Evolutionary conservation across 495 filamentous ascomycete species (phyloP), one percentile per base, ranked within the genome.

Genomic region (Xylaria curta): DNA sequence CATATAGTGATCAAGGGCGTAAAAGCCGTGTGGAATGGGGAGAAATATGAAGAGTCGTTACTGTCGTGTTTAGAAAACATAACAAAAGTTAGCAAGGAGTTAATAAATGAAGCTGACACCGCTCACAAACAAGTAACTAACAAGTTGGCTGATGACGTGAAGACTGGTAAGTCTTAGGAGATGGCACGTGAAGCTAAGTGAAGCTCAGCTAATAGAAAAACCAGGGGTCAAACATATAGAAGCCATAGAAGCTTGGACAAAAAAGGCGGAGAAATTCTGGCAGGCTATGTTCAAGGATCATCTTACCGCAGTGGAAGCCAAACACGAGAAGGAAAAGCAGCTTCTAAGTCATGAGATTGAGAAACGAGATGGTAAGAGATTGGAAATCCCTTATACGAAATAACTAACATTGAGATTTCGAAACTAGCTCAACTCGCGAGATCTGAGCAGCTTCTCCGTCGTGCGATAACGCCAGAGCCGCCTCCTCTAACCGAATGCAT

Each of bases 251-350:
- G 21, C 10, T 13, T 10, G 21, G 38, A 12, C 46, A 10, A 38
- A n/a, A 7, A n/a, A 8, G 3, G n/a, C 60, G 10, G 38, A 44
- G 40, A 19, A 63, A 28, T 12, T 21, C 15, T 63, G 46, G 21
- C 21, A 46, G 0, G n/a, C 19, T 21, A 46, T 63, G 21, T 63
- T 63, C 12, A 63, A 63, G n/a, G 60, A 63, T 17, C 60, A 63
- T 38, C n/a, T 63, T 3, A 44, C 9, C 15, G 60, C 60, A 7
- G 38, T 63, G 38, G 60, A 63, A 63, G 60, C 13, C n/a, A 63
- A 38, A 28, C 38, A 63, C 17, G 38, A 42, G 38, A 63, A 63
- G 38, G 60, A 63, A 63, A 63, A 44, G 21, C 60, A 63, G n/a
- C 60, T 46, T 63, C 60, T 63, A 0, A n/a, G 28, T 12, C 36